A percentile compares a stretch with the other conserved stretches of the same genome.
phyloP scores from a whole-genome alignment of 2,329 filamentous ascomycete genomes.

The Cercospora janseana region DNA sequence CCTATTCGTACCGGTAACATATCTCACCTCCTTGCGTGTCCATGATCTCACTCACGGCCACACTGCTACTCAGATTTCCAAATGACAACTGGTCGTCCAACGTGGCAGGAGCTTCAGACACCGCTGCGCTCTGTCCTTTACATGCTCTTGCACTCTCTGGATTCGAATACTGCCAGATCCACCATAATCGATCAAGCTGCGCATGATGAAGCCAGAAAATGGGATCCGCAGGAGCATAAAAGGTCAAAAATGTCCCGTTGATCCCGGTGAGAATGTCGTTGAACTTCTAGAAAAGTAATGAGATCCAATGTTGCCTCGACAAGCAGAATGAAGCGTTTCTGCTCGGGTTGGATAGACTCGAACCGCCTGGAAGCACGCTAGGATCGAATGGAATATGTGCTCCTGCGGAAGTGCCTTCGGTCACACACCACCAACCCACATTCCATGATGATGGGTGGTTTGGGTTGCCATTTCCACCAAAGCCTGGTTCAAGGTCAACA shows the following conservation, averaged over 20 bases:
- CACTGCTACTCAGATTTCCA: background rate
- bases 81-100: background rate
- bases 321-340: background rate
- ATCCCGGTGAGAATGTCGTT: conserved; percentile 30
- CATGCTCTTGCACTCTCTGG: background rate
- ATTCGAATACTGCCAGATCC: background rate
- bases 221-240: conserved; percentile 30
- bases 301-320: background rate
- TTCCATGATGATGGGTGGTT: background rate
- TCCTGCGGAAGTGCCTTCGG: background rate
- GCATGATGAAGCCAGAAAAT: conserved; percentile 33
- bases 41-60: background rate
- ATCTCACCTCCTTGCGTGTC: background rate
- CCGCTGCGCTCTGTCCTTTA: background rate
- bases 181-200: conserved; percentile 25
- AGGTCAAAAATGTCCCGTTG: conserved; percentile 27
- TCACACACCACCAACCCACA: background rate
- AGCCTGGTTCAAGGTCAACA: background rate
- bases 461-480: background rate
- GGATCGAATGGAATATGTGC: background rate
- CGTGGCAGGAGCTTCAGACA: background rate
- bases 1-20: background rate
- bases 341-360: background rate
- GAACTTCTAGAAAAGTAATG: background rate
- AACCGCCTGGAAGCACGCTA: background rate